Conservation (phyloP, 2,329 filamentous ascomycete species). For the Pyrenophora seminiperda region DNA sequence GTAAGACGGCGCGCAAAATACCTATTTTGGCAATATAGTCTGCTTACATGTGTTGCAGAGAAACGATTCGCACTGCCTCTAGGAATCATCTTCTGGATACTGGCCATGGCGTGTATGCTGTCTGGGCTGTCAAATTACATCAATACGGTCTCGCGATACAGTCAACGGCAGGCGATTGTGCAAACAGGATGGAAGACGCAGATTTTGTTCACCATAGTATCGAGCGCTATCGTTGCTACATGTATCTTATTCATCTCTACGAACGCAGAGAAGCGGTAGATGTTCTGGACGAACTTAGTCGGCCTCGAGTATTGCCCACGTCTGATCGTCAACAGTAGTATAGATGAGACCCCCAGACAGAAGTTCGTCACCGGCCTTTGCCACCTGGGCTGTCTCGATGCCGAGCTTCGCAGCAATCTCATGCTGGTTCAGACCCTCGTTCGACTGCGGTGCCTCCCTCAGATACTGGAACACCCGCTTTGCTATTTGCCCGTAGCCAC, state of each 20-base stretch:
- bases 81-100: conserved; percentile 83
- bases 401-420: conserved; percentile 70
- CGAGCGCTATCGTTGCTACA: conserved; percentile 49
- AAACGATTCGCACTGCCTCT: conserved; percentile 79
- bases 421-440: conserved; percentile 83
- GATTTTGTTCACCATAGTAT: conserved; percentile 60
- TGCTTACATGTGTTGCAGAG: conserved; percentile 58
- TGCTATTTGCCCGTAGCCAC: conserved; percentile 59
- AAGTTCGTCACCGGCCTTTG: conserved; percentile 81
- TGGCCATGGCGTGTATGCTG: conserved; percentile 76
- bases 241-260: conserved; percentile 50
- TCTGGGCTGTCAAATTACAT: conserved; percentile 88
- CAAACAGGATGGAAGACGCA: conserved; percentile 96
- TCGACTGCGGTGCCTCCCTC: conserved; percentile 68
- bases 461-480: conserved; percentile 75
- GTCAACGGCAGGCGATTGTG: conserved; percentile 77
- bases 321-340: conserved; percentile 90
- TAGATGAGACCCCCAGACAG: conserved; percentile 76
- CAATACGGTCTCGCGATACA: conserved; percentile 80
- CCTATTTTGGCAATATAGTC: background rate
- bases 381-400: conserved; percentile 71
- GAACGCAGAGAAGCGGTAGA: conserved; percentile 38
- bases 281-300: conserved; percentile 25
- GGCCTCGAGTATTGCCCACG: conserved; percentile 81
- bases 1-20: conserved; percentile 13